These are phyloP conservation scores for Microbotryum silenes-acaulis DNA, from an alignment of 1,284 basidiomycete genomes.

Conservation along the genomic window DNA sequence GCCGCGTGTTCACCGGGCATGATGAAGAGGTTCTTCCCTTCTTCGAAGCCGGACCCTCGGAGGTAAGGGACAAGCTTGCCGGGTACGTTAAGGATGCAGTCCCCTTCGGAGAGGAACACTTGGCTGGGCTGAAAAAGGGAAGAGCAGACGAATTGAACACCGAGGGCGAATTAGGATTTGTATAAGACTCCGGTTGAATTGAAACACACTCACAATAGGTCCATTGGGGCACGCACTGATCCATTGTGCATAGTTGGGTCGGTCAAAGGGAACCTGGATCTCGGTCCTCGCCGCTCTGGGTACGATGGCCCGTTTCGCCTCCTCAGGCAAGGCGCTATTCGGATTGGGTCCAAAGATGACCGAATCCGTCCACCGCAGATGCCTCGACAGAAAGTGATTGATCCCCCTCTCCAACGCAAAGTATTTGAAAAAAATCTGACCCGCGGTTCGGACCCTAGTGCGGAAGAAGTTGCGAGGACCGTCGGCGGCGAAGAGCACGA, in stretches of 20 bases:
- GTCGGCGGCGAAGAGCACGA: conserved; percentile 23
- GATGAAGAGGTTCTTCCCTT: conserved; percentile 7
- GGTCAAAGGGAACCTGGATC: conserved; percentile 7
- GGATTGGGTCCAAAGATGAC: conserved; percentile 12
- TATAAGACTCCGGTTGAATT: no score
- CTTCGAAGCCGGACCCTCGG: conserved; percentile 8
- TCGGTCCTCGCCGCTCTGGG: conserved; percentile 10
- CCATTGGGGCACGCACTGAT: conserved; percentile 12
- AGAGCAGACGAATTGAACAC: neutral
- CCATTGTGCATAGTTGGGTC: conserved; percentile 21
- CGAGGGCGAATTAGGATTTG: neutral
- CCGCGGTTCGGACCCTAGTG: conserved; percentile 14
- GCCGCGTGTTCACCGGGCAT: conserved; percentile 24
- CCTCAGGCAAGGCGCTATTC: conserved; percentile 9
- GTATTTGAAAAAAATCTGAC: conserved; percentile 29
- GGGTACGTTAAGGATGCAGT: conserved; percentile 24
- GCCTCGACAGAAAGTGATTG: conserved; percentile 23
- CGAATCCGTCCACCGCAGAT: conserved; percentile 23
- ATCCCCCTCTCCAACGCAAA: conserved; percentile 28
- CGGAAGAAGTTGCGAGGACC: conserved; percentile 27
- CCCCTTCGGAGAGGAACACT: conserved; percentile 17
- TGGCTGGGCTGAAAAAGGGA: conserved; percentile 13
- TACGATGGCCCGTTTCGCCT: conserved; percentile 9
- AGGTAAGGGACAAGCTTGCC: conserved; percentile 14
- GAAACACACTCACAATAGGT: conserved; percentile 16